These are phyloP conservation scores for Cutaneotrichosporon sp. DNA, from an alignment of 1,284 basidiomycete genomes.

Conservation along the genomic window DNA sequence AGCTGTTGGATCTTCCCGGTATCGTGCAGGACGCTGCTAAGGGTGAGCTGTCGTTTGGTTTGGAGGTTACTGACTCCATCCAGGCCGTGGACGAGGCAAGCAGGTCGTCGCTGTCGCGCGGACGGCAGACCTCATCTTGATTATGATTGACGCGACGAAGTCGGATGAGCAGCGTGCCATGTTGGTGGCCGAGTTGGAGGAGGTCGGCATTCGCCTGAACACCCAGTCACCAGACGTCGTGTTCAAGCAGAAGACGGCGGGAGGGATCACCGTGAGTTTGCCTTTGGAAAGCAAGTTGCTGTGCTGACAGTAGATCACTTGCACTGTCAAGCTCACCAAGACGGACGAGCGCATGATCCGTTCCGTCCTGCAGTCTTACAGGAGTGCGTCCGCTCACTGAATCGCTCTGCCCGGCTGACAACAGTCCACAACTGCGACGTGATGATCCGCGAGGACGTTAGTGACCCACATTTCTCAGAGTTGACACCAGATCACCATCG, in stretches of 20 bases:
- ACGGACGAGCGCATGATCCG: conserved; percentile 95
- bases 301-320: too few species aligned
- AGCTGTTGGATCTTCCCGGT: conserved; percentile 93
- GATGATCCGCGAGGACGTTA: conserved; percentile 93
- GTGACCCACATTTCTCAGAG: too few species aligned
- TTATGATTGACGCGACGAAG: conserved; percentile 97
- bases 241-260: conserved; percentile 75
- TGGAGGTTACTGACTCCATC: conserved; percentile 5
- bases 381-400: conserved; percentile 51
- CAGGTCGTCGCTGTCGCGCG: conserved; percentile 93
- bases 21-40: conserved; percentile 97
- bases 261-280: conserved; percentile 60
- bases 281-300: too few species aligned
- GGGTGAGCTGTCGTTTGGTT: too few species aligned
- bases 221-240: conserved; percentile 78
- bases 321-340: conserved; percentile 88
- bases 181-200: conserved; percentile 90
- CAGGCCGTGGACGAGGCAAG: conserved; percentile 85
- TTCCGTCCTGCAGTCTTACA: conserved; percentile 83
- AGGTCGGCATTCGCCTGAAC: conserved; percentile 94
- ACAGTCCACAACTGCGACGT: conserved; percentile 88
- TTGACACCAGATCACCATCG: conserved; percentile 74
- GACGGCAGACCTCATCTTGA: conserved; percentile 91
- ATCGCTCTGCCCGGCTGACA: too few species aligned
- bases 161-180: conserved; percentile 86